Base-by-base conservation (phyloP, 2,329 filamentous ascomycete species). In the Coniochaeta hoffmannii region DNA sequence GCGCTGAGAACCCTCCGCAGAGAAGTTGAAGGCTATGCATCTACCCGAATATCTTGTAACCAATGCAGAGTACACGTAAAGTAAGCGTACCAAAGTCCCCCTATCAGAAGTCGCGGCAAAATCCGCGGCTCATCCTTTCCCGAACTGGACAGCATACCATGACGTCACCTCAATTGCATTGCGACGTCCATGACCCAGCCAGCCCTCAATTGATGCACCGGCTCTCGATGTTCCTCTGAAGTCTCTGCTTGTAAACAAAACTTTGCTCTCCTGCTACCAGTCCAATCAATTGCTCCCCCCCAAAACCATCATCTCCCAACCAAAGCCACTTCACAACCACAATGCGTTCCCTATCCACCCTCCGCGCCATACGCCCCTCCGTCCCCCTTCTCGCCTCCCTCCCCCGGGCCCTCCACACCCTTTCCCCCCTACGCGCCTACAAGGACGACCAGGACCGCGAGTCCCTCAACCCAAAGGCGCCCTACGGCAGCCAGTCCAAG, bases 401-500 rank as follows among this genome's bases (percentile, higher is more conserved):
- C 62, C 64, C 31, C 3, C 60, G 62, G 17, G 68, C 74, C 46
- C 72, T 74, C 62, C 62, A 64, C 34, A 67, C 71, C 0, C 17
- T 66, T 1, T 44, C 57, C 22, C 32, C 61, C 12, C 59, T 60
- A 9, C 41, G 59, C 4, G 66, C 77, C 4, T 79, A 79, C 67
- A 82, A 82, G 59, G 73, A 80, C 62, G 69, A 73, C 53, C 75
- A 79, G 60, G 78, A 86, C 65, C 80, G 83, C 53, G 78, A 86
- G 59, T 77, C 77, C 2, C 77, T 95, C 32, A 81, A 87, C 57
- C 83, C 87, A 0, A 76, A 81, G 32, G 71, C 79, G 2, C 82
- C 79, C 54, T 89, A 95, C 66, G 82, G 86, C 70, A 82, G 82
- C 56, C 83, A 86, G 65, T 84, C 82, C 52, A 87, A 83, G 3